Evolutionary conservation across 768 basidiomycete species (phyloP).

Genomic region (Trametes gibbosa): DNA sequence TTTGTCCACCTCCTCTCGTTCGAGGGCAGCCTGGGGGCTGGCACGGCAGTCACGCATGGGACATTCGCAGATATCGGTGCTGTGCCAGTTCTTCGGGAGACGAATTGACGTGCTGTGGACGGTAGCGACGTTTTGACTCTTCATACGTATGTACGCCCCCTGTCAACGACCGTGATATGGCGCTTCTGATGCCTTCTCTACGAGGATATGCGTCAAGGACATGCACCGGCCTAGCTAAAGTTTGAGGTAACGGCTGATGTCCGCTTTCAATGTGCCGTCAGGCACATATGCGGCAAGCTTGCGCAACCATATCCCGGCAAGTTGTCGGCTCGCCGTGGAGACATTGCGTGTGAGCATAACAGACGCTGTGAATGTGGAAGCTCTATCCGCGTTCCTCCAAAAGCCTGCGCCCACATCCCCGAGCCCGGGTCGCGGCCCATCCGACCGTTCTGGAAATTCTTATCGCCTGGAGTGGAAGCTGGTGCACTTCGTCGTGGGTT

Average conservation of each 20-base stretch:
- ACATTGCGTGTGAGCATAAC: not conserved
- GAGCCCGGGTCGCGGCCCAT: not conserved
- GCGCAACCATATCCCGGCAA: not conserved
- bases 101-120: not conserved
- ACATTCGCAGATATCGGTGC: not conserved
- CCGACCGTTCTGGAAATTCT: not conserved
- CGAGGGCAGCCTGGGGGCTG: not conserved
- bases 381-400: not conserved
- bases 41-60: not conserved
- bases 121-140: not conserved
- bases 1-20: not conserved
- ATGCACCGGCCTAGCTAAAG: not conserved
- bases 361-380: not conserved
- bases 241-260: not conserved
- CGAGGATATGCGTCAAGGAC: not conserved
- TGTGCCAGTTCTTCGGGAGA: not conserved
- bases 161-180: not conserved
- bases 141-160: not conserved
- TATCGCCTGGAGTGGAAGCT: not conserved
- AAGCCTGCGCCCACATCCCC: not conserved
- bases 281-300: not conserved
- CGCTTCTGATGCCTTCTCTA: not conserved
- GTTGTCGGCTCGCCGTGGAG: slow-evolving; percentile 1
- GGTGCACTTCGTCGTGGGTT: not conserved
- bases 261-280: not conserved